Percentiles rank a stretch among this genome's conserved stretches.
phyloP scores from a whole-genome alignment of 495 filamentous ascomycete genomes.

The Glarea lozoyensis region DNA sequence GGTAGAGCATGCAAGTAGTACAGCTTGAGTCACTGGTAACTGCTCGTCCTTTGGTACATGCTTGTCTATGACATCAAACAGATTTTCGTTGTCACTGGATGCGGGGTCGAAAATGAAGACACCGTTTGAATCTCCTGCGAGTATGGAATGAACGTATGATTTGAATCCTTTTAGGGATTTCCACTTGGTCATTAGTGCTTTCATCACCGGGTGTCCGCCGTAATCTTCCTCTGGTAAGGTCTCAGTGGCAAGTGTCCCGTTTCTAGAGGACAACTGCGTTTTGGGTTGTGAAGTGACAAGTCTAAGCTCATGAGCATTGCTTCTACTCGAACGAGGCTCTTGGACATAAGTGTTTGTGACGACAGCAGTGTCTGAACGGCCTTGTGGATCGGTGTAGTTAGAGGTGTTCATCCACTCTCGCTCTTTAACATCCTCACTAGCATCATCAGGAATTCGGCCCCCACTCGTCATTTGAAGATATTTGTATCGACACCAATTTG shows the following conservation, averaged over 20 bases:
- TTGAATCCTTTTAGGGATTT: background rate
- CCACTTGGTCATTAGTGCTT: background rate
- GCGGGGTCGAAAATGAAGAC: slow-evolving; percentile 1
- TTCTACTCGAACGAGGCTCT: background rate
- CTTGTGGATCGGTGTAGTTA: background rate
- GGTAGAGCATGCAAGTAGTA: slow-evolving; percentile 1
- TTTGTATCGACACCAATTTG: background rate
- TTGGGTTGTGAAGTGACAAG: too few relatives aligned
- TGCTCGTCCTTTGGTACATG: background rate
- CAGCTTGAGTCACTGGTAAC: background rate
- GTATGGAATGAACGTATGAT: background rate
- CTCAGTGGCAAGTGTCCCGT: background rate
- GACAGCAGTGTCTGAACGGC: background rate
- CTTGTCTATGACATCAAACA: slow-evolving; percentile 2
- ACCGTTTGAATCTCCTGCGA: background rate
- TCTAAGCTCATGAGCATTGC: too few relatives aligned
- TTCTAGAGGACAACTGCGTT: background rate
- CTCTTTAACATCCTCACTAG: background rate
- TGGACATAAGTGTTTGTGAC: background rate
- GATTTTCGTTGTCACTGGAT: background rate
- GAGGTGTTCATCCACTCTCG: background rate
- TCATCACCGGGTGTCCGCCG: background rate
- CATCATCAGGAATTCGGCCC: background rate
- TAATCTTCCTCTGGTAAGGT: background rate
- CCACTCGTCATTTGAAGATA: background rate